These are phyloP conservation scores for Halteria grandinella DNA, from an alignment of 73 alveolate species.

Conservation along the genomic window DNA sequence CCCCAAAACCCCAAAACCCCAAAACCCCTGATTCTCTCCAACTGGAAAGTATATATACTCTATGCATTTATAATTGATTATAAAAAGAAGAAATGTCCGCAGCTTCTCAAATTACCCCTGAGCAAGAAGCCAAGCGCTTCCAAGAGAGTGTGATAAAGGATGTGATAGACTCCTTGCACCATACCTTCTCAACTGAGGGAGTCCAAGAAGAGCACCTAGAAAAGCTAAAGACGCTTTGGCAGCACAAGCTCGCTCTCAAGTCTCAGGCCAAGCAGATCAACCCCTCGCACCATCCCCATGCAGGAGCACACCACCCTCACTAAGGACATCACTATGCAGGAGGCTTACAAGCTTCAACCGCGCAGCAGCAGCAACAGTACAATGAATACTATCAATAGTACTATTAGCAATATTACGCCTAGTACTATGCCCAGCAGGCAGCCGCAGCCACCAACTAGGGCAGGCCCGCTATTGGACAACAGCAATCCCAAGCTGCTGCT, in stretches of 20 bases:
- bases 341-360: background rate
- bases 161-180: conserved; percentile 66
- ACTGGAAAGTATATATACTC: too few relatives aligned
- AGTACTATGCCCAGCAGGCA: background rate
- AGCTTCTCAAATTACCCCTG: too few relatives aligned
- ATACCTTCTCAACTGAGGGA: conserved; percentile 68
- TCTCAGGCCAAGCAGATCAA: background rate
- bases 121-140: conserved; percentile 28
- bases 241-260: conserved; percentile 62
- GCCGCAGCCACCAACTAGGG: background rate
- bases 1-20: too few relatives aligned
- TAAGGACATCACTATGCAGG: background rate
- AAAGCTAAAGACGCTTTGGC: conserved; percentile 71
- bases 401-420: background rate
- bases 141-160: conserved; percentile 50
- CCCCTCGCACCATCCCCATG: background rate
- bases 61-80: too few relatives aligned
- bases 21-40: too few relatives aligned
- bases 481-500: background rate
- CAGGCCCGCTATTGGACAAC: background rate
- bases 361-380: background rate
- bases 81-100: too few relatives aligned
- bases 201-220: conserved; percentile 68
- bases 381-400: background rate
- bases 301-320: background rate